Evolutionary conservation across 768 basidiomycete species (phyloP), one percentile per base, ranked within the genome.

Genomic region (Serpula lacrymans): DNA sequence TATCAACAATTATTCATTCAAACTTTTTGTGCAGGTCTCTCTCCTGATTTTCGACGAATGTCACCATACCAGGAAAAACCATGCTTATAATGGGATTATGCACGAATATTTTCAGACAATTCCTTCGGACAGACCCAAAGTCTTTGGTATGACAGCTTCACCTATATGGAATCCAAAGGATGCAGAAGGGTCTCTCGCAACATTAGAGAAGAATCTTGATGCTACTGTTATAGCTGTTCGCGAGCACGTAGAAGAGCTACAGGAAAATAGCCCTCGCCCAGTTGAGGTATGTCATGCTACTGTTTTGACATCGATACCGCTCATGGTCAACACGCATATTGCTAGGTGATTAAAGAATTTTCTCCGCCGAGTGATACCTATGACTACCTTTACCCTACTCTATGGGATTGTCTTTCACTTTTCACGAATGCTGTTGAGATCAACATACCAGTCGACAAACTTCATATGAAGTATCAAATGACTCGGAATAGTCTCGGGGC

Each of bases 131-230:
- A 70, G 84, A n/a, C 87, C 88, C 8, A 90, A 87, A 56, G 71
- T 95, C n/a, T 88, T 94, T 45, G 92, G 92, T 3, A 86, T 95
- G 82, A 94, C 92, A 0, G 92, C 92, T 0, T 91, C 88, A 13
- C 91, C 91, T 0, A 80, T 91, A 18, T 90, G 85, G 84, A 86
- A 88, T 47, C 72, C 78, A 10, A 82, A 77, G 47, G 75, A 88
- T 38, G 79, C 88, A 0, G 59, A 65, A 14, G 74, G 73, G 17
- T 85, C 86, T 3, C 63, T 94, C 14, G 55, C 66, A 16, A 68
- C 69, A 0, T 66, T 91, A 3, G 88, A 93, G 58, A 64, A 67
- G 30, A 88, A 84, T 49, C 50, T 91, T 58, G 74, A 88, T 57
- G 74, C 86, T 14, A 84, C 78, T 43, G 79, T 90, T 17, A 72